A percentile compares a stretch with the other conserved stretches of the same genome.
Evolutionary conservation across 2,329 filamentous ascomycete species (phyloP).

Genomic region (Xylariaceae sp.): DNA sequence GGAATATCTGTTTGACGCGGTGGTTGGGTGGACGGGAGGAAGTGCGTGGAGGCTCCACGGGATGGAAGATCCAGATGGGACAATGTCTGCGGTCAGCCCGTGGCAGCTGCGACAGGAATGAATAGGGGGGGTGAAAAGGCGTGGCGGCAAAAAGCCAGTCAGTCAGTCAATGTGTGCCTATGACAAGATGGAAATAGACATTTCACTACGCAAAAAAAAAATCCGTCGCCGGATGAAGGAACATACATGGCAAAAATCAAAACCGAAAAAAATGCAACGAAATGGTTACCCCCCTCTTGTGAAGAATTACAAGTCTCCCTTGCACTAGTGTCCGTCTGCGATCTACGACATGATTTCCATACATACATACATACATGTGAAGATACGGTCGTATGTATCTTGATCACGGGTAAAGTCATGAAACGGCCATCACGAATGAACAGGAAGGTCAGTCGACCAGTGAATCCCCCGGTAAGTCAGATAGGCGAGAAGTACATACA

Average conservation of each 20-base stretch:
- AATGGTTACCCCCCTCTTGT: slow-evolving; percentile 11
- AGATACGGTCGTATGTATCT: background rate
- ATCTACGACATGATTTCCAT: background rate
- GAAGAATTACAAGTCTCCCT: background rate
- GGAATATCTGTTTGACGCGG: slow-evolving; percentile 16
- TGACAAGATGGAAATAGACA: slow-evolving; percentile 38
- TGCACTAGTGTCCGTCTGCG: background rate
- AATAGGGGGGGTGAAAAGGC: slow-evolving; percentile 25
- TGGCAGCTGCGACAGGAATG: slow-evolving; percentile 17
- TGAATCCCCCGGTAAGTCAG: background rate
- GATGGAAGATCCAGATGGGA: slow-evolving; percentile 20
- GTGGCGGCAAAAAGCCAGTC: slow-evolving; percentile 20
- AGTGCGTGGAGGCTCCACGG: slow-evolving; percentile 19
- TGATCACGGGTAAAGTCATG: background rate
- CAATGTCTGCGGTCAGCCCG: slow-evolving; percentile 13
- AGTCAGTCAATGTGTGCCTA: slow-evolving; percentile 17
- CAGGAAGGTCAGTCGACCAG: background rate
- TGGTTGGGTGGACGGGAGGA: slow-evolving; percentile 19
- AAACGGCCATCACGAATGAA: background rate
- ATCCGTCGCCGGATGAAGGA: slow-evolving; percentile 39
- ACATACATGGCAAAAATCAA: slow-evolving; percentile 14
- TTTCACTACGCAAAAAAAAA: slow-evolving; percentile 28
- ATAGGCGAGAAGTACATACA: background rate
- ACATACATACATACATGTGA: background rate
- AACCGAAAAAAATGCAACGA: slow-evolving; percentile 7